Evolutionary conservation across 768 basidiomycete species (phyloP), one percentile per base, ranked within the genome.

Genomic region (Suillus decipiens): DNA sequence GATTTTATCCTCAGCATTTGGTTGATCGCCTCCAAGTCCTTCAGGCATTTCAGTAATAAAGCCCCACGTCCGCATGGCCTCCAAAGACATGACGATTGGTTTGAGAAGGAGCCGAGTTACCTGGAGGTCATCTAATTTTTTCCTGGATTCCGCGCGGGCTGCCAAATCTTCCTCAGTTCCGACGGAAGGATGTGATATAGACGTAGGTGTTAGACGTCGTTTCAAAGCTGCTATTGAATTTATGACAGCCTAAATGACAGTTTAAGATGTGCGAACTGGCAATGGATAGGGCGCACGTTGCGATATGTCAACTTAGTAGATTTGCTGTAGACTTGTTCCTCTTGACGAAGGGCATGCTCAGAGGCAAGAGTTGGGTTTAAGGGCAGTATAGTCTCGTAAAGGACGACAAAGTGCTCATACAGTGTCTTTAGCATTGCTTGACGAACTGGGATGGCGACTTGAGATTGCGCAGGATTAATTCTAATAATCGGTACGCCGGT

Each of bases 291-390:
- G 69, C 85, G 66, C 71, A 92, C 92, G 78, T 90, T 90, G 57
- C 93, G 89, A 75, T 96, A 96, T 0, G 93, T 93, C 54, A 85
- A 73, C 74, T 92, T 93, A 59, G 81, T 89, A 0, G 90, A 85
- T 64, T 85, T 86, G 31, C 79, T 80, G 75, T 94, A 95, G 0
- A 94, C 81, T 63, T 93, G 89, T 39, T 85, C 84, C 70, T 96
- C 95, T 69, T 96, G 93, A 56, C 78, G 83, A 11, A 94, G 81
- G 4, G 95, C 87, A 76, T 96, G 90, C 60, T 93, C 87, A 0
- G 87, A 77, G 0, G 93, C 90, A 22, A 95, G 73, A 28, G 80
- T 77, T 0, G 90, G 87, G 63, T 88, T 80, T 15, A 75, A 63
- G 2, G 84, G 74, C 3, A 84, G 74, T 53, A 94, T 76, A 10